Percentiles rank a stretch among this genome's conserved stretches.
These are phyloP conservation scores for Acanthamoeba lenticulata DNA, from an alignment of 208 protist genomes.

Conservation along the genomic window DNA sequence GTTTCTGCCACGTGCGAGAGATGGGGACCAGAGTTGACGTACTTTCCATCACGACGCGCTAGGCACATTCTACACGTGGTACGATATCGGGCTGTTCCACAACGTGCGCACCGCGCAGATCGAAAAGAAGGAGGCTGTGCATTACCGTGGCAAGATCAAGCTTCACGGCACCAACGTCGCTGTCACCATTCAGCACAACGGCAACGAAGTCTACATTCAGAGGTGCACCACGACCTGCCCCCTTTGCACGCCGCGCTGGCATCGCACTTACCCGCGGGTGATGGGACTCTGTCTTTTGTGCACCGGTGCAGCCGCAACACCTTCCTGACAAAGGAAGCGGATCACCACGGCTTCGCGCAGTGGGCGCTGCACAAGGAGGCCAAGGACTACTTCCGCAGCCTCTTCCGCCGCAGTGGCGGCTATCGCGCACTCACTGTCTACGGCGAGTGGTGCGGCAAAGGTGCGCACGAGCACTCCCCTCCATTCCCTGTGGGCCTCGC, in stretches of 20 bases:
- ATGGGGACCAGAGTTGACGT: too few relatives aligned
- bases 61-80: slow-evolving; percentile 62
- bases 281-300: background rate
- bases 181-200: slow-evolving; percentile 56
- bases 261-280: too few relatives aligned
- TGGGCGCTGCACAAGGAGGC: slow-evolving; percentile 53
- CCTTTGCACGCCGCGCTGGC: too few relatives aligned
- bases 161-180: slow-evolving; percentile 65
- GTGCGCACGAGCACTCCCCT: background rate
- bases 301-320: slow-evolving; percentile 38
- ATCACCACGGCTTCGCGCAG: slow-evolving; percentile 48
- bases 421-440: slow-evolving; percentile 47
- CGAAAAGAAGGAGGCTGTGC: slow-evolving; percentile 28
- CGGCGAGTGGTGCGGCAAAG: slow-evolving; percentile 64
- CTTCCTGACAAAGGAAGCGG: slow-evolving; percentile 43
- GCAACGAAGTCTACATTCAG: slow-evolving; percentile 61
- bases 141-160: slow-evolving; percentile 61
- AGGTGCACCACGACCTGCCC: too few relatives aligned
- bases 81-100: slow-evolving; percentile 59
- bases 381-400: slow-evolving; percentile 42
- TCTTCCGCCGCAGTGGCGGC: slow-evolving; percentile 18
- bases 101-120: slow-evolving; percentile 53
- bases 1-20: too few relatives aligned
- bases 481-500: too few relatives aligned
- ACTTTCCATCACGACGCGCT: too few relatives aligned